Base-by-base conservation (phyloP, 2,329 filamentous ascomycete species). In the Clathrospora elynae region DNA sequence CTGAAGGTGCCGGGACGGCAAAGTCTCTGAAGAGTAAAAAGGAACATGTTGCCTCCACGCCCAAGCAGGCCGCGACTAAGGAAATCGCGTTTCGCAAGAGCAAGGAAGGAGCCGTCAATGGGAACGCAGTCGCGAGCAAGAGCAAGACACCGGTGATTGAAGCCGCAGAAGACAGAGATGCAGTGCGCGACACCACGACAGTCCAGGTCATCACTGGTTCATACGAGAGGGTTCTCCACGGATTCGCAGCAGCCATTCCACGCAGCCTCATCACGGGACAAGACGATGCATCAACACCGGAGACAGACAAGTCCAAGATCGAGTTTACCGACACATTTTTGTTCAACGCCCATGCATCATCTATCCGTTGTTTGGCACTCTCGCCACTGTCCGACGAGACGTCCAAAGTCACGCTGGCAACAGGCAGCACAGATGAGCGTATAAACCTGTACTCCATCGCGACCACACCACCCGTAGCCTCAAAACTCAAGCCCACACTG, bases 391-490 rank as follows among this genome's bases (percentile, higher is more conserved):
- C 88, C 9, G 80, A 62, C 5, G 85, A 86, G 70, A 73, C 75
- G n/a, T 86, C 89, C 66, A 96, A 93, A 67, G 81, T 96, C 35
- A 85, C 93, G 56, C 82, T 99, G 34, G 93, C 93, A 9, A 95
- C 88, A 7, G 93, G 93, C 56, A 87, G 88, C 70, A 95, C 89
- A 16, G 93, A 99, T 71, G 90, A 96, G 73, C 84, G 90, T 51
- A 88, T 99, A 74, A 96, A 99, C 67, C 80, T 99, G 40, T 99
- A 96, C 78, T 90, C 85, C 48, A 77, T 99, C 41, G 95, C 91
- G 12, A 73, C 73, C 6, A 61, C 64, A 10, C 71, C 74, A 6
- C 73, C 74, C 2, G 9, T 84, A 79, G 57, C 82, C 82, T 39
- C 83, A 80, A 45, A 79, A 69, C 58, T 73, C 72, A 53, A 83